Conservation (phyloP, 306 rosid genomes). For the Abrus precatorius region DNA sequence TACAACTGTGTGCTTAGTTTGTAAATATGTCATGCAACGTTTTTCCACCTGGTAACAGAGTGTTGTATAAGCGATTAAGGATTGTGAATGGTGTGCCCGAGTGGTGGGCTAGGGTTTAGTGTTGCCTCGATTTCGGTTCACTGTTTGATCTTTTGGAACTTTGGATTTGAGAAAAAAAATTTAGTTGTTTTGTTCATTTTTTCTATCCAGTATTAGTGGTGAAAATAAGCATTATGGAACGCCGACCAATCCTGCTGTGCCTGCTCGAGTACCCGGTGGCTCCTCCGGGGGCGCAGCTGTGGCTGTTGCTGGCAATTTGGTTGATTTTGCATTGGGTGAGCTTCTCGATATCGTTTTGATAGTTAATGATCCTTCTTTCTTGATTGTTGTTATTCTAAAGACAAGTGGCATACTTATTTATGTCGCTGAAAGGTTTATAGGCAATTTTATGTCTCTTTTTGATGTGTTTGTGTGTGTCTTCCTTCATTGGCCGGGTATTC, state of each 20-base stretch:
- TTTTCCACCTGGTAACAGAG: too few species aligned
- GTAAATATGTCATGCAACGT: too few species aligned
- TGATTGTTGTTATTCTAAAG: neutral
- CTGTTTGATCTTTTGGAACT: neutral
- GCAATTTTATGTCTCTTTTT: neutral
- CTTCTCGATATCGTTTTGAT: conserved; percentile 34
- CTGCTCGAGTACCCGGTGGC: conserved; percentile 85
- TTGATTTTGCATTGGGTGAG: conserved; percentile 90
- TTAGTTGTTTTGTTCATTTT: conserved; percentile 20
- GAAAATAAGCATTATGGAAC: conserved; percentile 83
- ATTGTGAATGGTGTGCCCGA: neutral
- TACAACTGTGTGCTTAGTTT: neutral
- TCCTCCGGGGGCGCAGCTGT: conserved; percentile 96
- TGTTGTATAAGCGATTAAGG: neutral
- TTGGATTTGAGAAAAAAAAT: neutral
- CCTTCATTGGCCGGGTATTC: neutral
- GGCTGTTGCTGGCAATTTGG: conserved; percentile 90
- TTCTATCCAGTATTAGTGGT: conserved; percentile 75
- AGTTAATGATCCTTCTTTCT: neutral
- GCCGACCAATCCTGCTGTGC: conserved; percentile 86
- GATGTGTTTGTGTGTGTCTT: neutral
- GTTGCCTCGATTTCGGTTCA: neutral
- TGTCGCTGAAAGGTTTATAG: neutral
- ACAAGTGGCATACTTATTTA: neutral
- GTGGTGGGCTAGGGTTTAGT: neutral